Evolutionary conservation across 768 basidiomycete genomes (phyloP), one percentile per base, ranked within the genome.

Genomic region (Pleurotus salmoneostramineus): DNA sequence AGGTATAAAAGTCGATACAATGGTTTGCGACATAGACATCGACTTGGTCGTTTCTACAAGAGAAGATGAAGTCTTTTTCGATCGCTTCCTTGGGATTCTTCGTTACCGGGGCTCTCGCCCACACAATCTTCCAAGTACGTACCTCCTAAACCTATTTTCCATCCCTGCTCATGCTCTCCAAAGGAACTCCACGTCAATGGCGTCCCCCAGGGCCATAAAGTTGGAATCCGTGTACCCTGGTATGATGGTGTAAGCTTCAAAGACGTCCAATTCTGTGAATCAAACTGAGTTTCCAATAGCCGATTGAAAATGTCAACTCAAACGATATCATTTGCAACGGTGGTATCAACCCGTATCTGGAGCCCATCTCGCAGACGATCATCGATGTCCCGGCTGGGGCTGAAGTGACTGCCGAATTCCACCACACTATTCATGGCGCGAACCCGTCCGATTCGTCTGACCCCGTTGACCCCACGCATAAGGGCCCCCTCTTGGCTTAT

Each of bases 321-420:
- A 81, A 81, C 67, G 78, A 78, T 62, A 55, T 77, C 43, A 84
- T 83, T 58, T 84, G 83, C 74, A 85, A 85, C 51, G 81, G 83
- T 21, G 82, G 81, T 10, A 80, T 81, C 62, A 83, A 83, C 64
- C 81, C 80, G 3, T 82, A 80, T 65, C 74, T 75, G 50, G 69
- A 72, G 57, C 81, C 80, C 6, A 64, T 82, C 11, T 81, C 79
- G 3, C 67, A 66, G 21, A 69, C 69, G 0, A 65, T 81, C 37
- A 80, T 84, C 62, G 68, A 71, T 12, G 79, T 82, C 8, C 70
- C 83, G 0, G 83, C 83, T 60, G 83, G 83, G 15, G 70, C 80
- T 5, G 70, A 72, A 57, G 75, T 84, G 15, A 80, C 80, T 8
- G 77, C 80, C 32, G 78, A 83, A 60, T 84, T 74, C 73, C 82